These are phyloP conservation scores for Priceomyces fermenticarens DNA, from an alignment of 805 yeast genomes.

Conservation along the genomic window DNA sequence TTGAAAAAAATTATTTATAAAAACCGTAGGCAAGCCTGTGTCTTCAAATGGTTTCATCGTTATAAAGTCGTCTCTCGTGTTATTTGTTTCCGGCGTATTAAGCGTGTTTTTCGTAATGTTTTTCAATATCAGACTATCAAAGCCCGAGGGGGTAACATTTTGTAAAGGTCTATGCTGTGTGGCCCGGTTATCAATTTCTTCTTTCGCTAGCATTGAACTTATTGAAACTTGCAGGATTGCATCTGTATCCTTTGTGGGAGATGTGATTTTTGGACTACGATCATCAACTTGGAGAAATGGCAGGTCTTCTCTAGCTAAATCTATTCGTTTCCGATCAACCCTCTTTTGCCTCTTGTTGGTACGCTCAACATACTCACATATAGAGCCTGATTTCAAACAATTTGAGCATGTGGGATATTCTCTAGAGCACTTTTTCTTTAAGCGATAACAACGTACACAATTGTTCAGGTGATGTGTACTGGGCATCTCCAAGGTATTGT, in stretches of 20 bases:
- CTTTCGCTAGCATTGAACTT: slow-evolving; percentile 19
- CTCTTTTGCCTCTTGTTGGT: slow-evolving; percentile 23
- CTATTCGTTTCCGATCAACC: not conserved
- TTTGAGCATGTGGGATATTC: slow-evolving; percentile 36
- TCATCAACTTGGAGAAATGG: slow-evolving; percentile 4
- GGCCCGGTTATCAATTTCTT: slow-evolving; percentile 3
- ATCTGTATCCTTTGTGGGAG: too few species aligned
- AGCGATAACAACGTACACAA: slow-evolving; percentile 38
- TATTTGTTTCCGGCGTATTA: slow-evolving; percentile 2
- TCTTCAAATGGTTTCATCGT: slow-evolving; percentile 30
- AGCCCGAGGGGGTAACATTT: not conserved
- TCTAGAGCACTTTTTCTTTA: slow-evolving; percentile 42
- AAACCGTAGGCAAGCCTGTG: slow-evolving; percentile 26
- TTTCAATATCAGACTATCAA: not conserved
- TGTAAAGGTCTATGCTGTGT: slow-evolving; percentile 3
- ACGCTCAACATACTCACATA: slow-evolving; percentile 36
- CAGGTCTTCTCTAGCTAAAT: slow-evolving; percentile 1
- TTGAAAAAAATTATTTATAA: slow-evolving; percentile 34
- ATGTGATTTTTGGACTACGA: too few species aligned
- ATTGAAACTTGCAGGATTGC: slow-evolving; percentile 13
- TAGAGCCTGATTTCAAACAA: slow-evolving; percentile 32
- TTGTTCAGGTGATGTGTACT: slow-evolving; percentile 33
- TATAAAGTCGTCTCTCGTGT: slow-evolving; percentile 30
- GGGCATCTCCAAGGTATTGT: slow-evolving; percentile 7
- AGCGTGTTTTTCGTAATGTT: not conserved